Evolutionary conservation across 2,329 filamentous ascomycete genomes (phyloP).

Genomic region (Ophiostoma novo-ulmi): DNA sequence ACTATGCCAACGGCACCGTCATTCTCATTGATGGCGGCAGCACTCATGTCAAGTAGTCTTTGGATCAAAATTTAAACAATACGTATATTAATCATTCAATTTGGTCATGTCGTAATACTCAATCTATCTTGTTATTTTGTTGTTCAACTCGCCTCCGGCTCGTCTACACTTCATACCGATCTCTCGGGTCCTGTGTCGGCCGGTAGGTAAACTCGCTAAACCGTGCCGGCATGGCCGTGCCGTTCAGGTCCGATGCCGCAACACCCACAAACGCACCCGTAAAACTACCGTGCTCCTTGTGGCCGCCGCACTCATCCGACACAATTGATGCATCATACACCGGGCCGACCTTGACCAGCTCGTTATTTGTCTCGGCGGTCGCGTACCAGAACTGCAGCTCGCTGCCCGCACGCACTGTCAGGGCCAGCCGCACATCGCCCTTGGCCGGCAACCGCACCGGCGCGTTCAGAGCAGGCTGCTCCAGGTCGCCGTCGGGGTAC

Average conservation of each 20-base stretch:
- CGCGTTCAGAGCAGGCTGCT: constrained; percentile 36
- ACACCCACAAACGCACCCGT: constrained; percentile 57
- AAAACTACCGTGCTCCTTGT: constrained; percentile 57
- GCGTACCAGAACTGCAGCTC: constrained; percentile 55
- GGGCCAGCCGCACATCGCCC: constrained; percentile 50
- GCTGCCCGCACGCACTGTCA: constrained; percentile 49
- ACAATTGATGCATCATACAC: constrained; percentile 55
- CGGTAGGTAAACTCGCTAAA: constrained; percentile 52
- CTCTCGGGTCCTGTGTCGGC: constrained; percentile 43
- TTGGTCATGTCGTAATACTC: background rate
- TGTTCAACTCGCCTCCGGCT: background rate
- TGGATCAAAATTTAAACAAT: too few relatives aligned
- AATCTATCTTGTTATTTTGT: background rate
- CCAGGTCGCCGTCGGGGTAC: constrained; percentile 48
- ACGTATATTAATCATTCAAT: background rate
- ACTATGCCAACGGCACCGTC: constrained; percentile 32
- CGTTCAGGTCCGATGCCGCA: constrained; percentile 53
- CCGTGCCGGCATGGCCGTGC: constrained; percentile 41
- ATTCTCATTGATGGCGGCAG: constrained; percentile 30
- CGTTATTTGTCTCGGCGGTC: constrained; percentile 34
- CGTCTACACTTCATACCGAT: constrained; percentile 42
- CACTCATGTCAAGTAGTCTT: background rate
- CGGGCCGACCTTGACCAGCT: constrained; percentile 47
- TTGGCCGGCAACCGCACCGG: constrained; percentile 48
- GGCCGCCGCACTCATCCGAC: constrained; percentile 59